Conservation (phyloP, 306 rosid genomes). For the Prinsepia uniflora region DNA sequence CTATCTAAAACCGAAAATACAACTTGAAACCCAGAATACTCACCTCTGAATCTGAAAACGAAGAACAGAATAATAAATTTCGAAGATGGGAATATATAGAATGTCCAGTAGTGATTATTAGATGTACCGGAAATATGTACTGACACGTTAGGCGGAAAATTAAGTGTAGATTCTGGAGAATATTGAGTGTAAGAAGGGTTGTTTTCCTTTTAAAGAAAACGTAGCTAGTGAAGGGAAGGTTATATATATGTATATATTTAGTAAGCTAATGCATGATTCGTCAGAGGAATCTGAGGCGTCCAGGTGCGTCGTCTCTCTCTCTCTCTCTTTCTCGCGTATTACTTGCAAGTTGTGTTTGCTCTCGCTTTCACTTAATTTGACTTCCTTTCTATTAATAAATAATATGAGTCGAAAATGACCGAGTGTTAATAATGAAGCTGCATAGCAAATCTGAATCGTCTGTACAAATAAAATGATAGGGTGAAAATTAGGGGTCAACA, state of each 20-base stretch:
- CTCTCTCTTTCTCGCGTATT: neutral
- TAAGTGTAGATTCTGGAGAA: neutral
- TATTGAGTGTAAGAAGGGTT: conserved; percentile 33
- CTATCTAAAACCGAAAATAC: neutral
- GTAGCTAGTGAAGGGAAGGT: conserved; percentile 13
- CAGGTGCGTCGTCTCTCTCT: conserved; percentile 29
- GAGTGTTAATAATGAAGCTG: neutral
- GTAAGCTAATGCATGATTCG: conserved; percentile 20
- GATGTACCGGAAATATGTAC: no score
- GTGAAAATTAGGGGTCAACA: no score
- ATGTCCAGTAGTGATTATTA: no score
- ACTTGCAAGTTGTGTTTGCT: conserved; percentile 28
- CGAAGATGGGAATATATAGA: no score
- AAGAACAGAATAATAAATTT: no score
- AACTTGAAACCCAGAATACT: no score
- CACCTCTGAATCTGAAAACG: neutral
- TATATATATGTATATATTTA: conserved; percentile 6
- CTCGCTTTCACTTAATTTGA: conserved; percentile 52
- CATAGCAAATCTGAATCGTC: neutral
- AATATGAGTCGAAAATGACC: conserved; percentile 23
- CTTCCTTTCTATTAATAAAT: conserved; percentile 18
- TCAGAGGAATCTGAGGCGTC: conserved; percentile 38
- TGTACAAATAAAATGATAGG: neutral
- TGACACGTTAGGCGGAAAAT: no score
- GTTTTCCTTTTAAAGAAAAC: conserved; percentile 29